These are phyloP conservation scores for Solanum megistacrolobum DNA, from an alignment of 257 asterid species.

Conservation along the genomic window DNA sequence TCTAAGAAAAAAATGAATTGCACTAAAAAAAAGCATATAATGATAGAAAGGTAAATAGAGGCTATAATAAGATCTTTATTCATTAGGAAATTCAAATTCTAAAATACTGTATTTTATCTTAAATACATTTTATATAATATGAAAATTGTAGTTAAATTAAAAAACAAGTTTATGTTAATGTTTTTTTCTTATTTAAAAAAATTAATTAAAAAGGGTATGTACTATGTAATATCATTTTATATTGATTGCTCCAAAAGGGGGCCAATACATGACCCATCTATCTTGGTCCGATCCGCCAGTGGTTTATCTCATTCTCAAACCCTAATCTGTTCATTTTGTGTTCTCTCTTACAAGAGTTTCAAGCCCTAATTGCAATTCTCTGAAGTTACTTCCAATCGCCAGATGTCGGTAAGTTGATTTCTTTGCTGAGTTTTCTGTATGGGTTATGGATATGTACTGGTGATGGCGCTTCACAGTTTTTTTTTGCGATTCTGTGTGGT, in stretches of 20 bases:
- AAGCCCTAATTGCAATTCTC: not conserved
- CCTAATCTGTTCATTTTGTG: not conserved
- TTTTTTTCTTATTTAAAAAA: not conserved
- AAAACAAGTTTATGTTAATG: not conserved
- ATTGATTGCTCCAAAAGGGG: not conserved
- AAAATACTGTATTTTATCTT: too few species aligned
- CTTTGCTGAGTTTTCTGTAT: not conserved
- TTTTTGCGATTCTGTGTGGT: not conserved
- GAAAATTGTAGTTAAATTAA: not conserved
- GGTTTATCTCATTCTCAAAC: not conserved
- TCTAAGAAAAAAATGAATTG: too few species aligned
- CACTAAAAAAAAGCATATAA: too few species aligned
- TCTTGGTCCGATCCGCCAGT: not conserved
- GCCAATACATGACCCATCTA: not conserved
- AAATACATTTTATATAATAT: not conserved
- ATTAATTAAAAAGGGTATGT: not conserved
- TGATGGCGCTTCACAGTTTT: not conserved
- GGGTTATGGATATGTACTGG: not conserved
- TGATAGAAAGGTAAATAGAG: too few species aligned
- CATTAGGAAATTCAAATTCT: too few species aligned
- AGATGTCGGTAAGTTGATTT: not conserved
- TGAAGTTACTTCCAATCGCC: not conserved
- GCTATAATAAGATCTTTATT: too few species aligned
- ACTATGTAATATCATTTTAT: not conserved
- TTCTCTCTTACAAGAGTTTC: not conserved